Conservation (phyloP, 2,329 filamentous ascomycete genomes). For the Fusarium decemcellulare region DNA sequence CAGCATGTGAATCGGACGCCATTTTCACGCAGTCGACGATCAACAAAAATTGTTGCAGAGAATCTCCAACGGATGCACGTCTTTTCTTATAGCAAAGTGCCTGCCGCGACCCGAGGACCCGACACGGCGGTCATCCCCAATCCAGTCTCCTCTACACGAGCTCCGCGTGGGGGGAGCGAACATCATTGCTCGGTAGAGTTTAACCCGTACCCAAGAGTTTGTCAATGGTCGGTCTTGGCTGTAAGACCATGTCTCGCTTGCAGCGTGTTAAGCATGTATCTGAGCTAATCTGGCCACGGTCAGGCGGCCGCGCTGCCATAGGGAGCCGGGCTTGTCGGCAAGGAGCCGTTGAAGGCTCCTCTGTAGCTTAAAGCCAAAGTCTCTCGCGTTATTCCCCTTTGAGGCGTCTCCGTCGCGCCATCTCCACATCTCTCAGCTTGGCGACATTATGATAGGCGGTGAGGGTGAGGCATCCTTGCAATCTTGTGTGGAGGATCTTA, state of each 20-base stretch:
- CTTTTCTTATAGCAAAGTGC: background rate
- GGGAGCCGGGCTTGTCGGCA: slow-evolving; percentile 7
- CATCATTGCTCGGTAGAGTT: slow-evolving; percentile 26
- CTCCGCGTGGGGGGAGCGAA: slow-evolving; percentile 9
- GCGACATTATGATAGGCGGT: slow-evolving; percentile 12
- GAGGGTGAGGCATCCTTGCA: background rate
- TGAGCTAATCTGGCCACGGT: background rate
- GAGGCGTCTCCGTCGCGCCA: background rate
- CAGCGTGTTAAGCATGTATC: slow-evolving; percentile 5
- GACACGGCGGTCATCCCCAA: slow-evolving; percentile 24
- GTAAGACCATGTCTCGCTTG: slow-evolving; percentile 4
- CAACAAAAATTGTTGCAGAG: background rate
- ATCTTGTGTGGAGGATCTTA: slow-evolving; percentile 29
- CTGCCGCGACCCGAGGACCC: background rate
- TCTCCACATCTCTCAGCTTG: background rate
- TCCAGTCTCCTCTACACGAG: slow-evolving; percentile 3
- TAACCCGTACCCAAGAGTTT: slow-evolving; percentile 15
- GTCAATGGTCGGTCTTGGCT: slow-evolving; percentile 38
- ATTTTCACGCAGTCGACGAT: background rate
- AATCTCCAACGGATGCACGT: background rate
- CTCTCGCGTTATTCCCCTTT: slow-evolving; percentile 4
- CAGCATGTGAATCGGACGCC: background rate
- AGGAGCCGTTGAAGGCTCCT: slow-evolving; percentile 16
- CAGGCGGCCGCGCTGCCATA: background rate
- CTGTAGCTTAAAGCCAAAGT: background rate